These are phyloP conservation scores for Coprinopsis strossmayeri DNA, from an alignment of 768 basidiomycete genomes.

Conservation along the genomic window DNA sequence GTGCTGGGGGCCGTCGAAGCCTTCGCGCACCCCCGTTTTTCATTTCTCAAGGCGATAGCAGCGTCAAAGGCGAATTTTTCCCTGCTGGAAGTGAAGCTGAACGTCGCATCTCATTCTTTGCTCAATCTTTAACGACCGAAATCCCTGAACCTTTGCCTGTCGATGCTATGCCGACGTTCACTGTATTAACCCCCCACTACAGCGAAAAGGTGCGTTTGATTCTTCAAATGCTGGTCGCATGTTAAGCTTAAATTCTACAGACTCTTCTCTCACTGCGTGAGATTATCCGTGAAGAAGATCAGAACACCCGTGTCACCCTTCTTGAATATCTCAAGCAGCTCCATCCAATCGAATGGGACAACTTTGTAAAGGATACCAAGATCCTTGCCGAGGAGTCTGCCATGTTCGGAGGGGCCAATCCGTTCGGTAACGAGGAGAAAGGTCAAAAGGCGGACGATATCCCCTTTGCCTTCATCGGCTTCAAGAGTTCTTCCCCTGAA, in stretches of 20 bases:
- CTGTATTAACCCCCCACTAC: slow-evolving; percentile 96
- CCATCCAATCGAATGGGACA: slow-evolving; percentile 98
- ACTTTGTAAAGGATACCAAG: slow-evolving; percentile 99
- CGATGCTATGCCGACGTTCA: slow-evolving; percentile 99
- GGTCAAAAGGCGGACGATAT: slow-evolving; percentile 83
- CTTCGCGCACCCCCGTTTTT: slow-evolving; percentile 97
- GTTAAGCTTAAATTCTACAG: slow-evolving; percentile 30
- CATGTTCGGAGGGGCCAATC: slow-evolving; percentile 72
- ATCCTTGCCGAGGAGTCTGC: slow-evolving; percentile 95
- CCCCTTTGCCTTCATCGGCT: slow-evolving; percentile 97
- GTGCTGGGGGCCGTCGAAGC: slow-evolving; percentile 77
- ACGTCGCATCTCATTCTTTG: slow-evolving; percentile 97
- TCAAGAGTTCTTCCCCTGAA: slow-evolving; percentile 98
- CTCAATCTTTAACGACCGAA: slow-evolving; percentile 93
- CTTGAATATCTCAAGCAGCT: slow-evolving; percentile 98
- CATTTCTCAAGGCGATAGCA: slow-evolving; percentile 89
- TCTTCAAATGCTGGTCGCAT: slow-evolving; percentile 2
- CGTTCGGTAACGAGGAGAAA: slow-evolving; percentile 72
- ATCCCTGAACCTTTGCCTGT: slow-evolving; percentile 92
- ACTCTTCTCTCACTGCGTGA: slow-evolving; percentile 94
- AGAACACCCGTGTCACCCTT: slow-evolving; percentile 93
- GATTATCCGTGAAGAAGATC: slow-evolving; percentile 98
- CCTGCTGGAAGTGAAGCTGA: slow-evolving; percentile 92
- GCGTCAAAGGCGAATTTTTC: slow-evolving; percentile 82
- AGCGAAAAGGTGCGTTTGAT: slow-evolving; percentile 78